A percentile compares a stretch with the other conserved stretches of the same genome.
These are phyloP conservation scores for Penicillium ochrochloron DNA, from an alignment of 495 filamentous ascomycete genomes.

Conservation along the genomic window DNA sequence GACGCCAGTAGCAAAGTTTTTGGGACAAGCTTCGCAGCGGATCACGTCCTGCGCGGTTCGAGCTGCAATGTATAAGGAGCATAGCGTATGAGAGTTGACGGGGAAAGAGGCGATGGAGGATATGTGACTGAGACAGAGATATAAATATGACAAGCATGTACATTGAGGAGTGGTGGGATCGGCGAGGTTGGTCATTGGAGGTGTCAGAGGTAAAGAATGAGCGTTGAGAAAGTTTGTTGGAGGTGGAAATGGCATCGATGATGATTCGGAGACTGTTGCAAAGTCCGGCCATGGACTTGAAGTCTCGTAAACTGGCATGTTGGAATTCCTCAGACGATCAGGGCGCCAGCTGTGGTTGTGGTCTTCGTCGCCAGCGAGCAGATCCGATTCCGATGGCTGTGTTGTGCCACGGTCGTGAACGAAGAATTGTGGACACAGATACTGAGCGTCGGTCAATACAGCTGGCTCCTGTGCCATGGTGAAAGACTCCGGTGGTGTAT, in stretches of 20 bases:
- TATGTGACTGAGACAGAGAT: constrained; percentile 51
- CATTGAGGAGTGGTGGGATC: constrained; percentile 36
- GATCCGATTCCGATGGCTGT: constrained; percentile 26
- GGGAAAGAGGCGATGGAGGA: constrained; percentile 49
- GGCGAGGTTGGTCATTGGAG: constrained; percentile 29
- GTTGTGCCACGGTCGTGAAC: constrained; percentile 23
- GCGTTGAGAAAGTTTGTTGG: constrained; percentile 33
- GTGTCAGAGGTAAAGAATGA: constrained; percentile 34
- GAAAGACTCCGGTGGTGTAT: constrained; percentile 22
- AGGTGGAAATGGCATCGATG: constrained; percentile 37
- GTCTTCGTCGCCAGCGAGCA: constrained; percentile 31
- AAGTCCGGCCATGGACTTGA: constrained; percentile 52
- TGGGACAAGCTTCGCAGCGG: constrained; percentile 61
- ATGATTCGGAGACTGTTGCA: constrained; percentile 44
- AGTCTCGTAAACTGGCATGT: constrained; percentile 36
- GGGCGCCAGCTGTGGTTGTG: constrained; percentile 38
- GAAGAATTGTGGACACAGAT: constrained; percentile 35
- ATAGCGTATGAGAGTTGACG: constrained; percentile 53
- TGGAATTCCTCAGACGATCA: constrained; percentile 30
- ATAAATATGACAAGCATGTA: constrained; percentile 51
- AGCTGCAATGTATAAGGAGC: constrained; percentile 60
- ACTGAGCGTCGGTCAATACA: constrained; percentile 25
- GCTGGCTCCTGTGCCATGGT: constrained; percentile 13
- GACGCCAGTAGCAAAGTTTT: constrained; percentile 48
- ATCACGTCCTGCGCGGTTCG: constrained; percentile 60